Conservation (phyloP, 23 red algal species). For the Porphyridium purpureum region DNA sequence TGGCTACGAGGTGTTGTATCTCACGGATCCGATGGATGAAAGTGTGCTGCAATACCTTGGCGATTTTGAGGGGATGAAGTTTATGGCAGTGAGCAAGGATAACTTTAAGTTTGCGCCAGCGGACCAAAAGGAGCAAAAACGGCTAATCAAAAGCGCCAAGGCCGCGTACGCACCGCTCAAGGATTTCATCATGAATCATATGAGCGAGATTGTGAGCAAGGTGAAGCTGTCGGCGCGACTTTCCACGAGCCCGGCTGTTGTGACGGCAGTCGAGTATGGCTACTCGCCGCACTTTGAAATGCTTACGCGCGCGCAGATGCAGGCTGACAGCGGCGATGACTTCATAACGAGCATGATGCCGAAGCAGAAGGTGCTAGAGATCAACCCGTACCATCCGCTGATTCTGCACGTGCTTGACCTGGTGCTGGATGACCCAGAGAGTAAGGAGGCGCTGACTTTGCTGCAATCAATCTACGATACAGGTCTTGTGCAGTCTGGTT, state of each 20-base stretch:
- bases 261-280: slow-evolving; percentile 54
- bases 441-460: slow-evolving; percentile 21
- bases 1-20: slow-evolving; percentile 71
- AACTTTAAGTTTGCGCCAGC: slow-evolving; percentile 62
- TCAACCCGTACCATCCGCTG: slow-evolving; percentile 63
- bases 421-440: slow-evolving; percentile 12
- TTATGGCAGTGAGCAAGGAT: slow-evolving; percentile 63
- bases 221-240: slow-evolving; percentile 65
- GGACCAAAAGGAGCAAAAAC: slow-evolving; percentile 51
- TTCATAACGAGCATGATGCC: slow-evolving; percentile 41
- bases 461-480: slow-evolving; percentile 66
- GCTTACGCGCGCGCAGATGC: slow-evolving; percentile 74
- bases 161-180: slow-evolving; percentile 50
- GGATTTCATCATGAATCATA: slow-evolving; percentile 39
- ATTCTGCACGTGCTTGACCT: slow-evolving; percentile 25
- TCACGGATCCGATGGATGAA: slow-evolving; percentile 87
- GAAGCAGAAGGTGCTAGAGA: slow-evolving; percentile 66
- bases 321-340: too few species aligned
- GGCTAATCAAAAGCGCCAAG: slow-evolving; percentile 35
- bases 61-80: slow-evolving; percentile 61
- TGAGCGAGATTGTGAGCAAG: slow-evolving; percentile 57
- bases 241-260: slow-evolving; percentile 33
- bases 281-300: slow-evolving; percentile 80
- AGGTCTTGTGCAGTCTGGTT: slow-evolving; percentile 45
- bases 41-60: slow-evolving; percentile 55